These are phyloP conservation scores for Cladophialophora carrionii DNA, from an alignment of 2,329 filamentous ascomycete genomes.

Conservation along the genomic window DNA sequence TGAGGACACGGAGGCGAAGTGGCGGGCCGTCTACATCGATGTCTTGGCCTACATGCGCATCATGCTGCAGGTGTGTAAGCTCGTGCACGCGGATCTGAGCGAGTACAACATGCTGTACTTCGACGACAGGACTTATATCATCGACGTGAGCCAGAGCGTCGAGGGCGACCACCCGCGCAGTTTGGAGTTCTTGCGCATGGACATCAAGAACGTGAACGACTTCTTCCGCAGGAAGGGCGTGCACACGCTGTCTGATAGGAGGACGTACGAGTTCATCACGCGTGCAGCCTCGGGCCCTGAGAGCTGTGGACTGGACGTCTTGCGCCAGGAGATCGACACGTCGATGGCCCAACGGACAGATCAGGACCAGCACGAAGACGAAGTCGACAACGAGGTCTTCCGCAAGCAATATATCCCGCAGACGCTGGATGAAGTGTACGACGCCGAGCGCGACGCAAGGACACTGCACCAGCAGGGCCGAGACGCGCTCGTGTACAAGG, in stretches of 20 bases:
- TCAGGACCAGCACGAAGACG: constrained; percentile 60
- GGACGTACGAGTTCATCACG: constrained; percentile 84
- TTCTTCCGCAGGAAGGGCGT: constrained; percentile 90
- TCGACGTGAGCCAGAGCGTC: constrained; percentile 96
- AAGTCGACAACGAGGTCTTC: constrained; percentile 89
- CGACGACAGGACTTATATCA: constrained; percentile 80
- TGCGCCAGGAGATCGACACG: constrained; percentile 66
- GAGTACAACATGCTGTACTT: constrained; percentile 98
- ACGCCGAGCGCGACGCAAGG: constrained; percentile 87
- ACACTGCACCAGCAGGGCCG: constrained; percentile 74
- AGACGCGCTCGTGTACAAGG: constrained; percentile 79
- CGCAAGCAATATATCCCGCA: constrained; percentile 95
- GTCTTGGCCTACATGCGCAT: constrained; percentile 85
- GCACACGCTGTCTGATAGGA: constrained; percentile 74
- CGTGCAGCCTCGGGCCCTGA: constrained; percentile 55
- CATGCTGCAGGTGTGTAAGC: constrained; percentile 86
- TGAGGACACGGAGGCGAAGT: constrained; percentile 65
- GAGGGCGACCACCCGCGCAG: constrained; percentile 94
- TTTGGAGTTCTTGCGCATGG: constrained; percentile 93
- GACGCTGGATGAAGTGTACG: constrained; percentile 93
- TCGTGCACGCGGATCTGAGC: constrained; percentile 94
- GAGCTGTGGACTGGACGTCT: constrained; percentile 62
- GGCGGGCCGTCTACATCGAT: constrained; percentile 78
- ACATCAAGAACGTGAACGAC: constrained; percentile 94
- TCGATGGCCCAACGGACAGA: constrained; percentile 64